Evolutionary conservation across 2,329 filamentous ascomycete species (phyloP).

Genomic region (Colletotrichum sp.): DNA sequence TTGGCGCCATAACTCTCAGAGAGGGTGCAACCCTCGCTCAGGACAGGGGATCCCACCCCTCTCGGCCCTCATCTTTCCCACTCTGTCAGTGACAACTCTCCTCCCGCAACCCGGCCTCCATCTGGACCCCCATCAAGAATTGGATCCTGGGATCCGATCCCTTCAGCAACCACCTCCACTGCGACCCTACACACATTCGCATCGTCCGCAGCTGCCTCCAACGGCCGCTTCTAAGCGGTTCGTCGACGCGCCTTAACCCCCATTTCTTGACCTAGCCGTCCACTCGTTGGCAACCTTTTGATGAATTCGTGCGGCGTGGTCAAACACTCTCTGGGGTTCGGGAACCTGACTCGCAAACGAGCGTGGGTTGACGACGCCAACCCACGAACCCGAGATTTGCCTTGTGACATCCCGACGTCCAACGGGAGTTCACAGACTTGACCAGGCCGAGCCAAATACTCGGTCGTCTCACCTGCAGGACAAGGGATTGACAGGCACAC

Average conservation of each 20-base stretch:
- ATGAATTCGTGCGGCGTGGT: neutral
- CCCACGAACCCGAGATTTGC: neutral
- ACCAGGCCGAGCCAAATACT: conserved; percentile 1
- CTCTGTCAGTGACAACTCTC: neutral
- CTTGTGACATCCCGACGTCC: conserved; percentile 10
- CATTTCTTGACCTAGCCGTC: neutral
- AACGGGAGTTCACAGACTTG: neutral
- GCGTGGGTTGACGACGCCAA: neutral
- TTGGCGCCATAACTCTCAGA: conserved; percentile 2
- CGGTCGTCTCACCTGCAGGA: conserved; percentile 17
- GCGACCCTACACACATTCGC: neutral
- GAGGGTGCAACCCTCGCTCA: neutral
- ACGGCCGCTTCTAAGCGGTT: neutral
- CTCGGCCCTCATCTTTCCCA: neutral
- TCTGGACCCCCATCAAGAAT: neutral
- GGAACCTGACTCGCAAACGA: conserved; percentile 10
- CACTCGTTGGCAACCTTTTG: neutral
- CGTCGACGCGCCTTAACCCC: neutral
- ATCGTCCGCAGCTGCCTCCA: neutral
- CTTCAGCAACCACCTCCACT: conserved; percentile 15
- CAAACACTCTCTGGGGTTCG: neutral
- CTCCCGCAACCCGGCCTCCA: conserved; percentile 4
- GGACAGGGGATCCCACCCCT: neutral
- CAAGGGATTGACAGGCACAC: conserved; percentile 3
- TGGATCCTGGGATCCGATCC: conserved; percentile 16